A percentile compares a stretch with the other conserved stretches of the same genome.
Evolutionary conservation across 345 rosid genomes (phyloP).

Genomic region (Populus pruinosa): DNA sequence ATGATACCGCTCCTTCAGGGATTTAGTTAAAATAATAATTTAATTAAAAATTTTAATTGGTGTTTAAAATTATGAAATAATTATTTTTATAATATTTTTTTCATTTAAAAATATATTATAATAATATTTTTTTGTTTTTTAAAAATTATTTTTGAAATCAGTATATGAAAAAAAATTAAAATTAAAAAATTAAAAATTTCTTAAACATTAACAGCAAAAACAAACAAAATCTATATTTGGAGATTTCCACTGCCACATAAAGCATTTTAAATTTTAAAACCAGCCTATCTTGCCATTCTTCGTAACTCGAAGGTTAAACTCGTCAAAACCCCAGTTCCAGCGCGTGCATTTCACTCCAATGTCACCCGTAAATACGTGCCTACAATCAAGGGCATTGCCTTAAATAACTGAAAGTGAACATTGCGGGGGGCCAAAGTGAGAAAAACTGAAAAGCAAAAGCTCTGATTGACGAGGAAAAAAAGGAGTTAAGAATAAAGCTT

Average conservation of each 20-base stretch:
- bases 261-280: not conserved
- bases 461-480: not conserved
- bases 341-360: not conserved
- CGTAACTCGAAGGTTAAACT: not conserved
- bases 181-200: too few species aligned
- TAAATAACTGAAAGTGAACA: not conserved
- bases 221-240: too few species aligned
- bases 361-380: conserved; percentile 1
- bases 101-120: too few species aligned
- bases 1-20: too few species aligned
- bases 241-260: not conserved
- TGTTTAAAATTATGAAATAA: too few species aligned
- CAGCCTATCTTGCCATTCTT: not conserved
- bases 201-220: too few species aligned
- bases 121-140: too few species aligned
- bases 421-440: conserved; percentile 7
- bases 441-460: conserved; percentile 4
- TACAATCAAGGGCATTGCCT: conserved; percentile 16
- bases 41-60: too few species aligned
- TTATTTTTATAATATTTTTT: too few species aligned
- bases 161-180: too few species aligned
- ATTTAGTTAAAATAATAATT: too few species aligned
- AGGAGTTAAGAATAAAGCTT: not conserved
- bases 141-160: too few species aligned
- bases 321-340: not conserved